Evolutionary conservation across 2,329 filamentous ascomycete genomes (phyloP).

Genomic region (Chaetomiaceae sp.): DNA sequence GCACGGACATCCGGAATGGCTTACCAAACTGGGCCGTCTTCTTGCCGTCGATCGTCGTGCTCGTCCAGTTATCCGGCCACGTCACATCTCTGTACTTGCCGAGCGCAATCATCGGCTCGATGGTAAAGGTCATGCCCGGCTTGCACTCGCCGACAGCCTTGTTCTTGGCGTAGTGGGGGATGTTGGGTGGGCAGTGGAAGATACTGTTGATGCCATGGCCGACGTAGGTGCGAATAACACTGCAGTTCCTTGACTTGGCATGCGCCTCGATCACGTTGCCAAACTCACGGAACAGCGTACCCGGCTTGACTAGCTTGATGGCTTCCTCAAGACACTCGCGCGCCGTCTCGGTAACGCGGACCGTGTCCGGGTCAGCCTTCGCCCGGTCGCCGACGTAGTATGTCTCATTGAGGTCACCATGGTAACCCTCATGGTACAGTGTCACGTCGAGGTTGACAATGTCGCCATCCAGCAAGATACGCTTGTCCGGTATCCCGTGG

Average conservation of each 20-base stretch:
- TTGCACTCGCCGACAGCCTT: conserved; percentile 94
- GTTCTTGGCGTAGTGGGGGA: conserved; percentile 97
- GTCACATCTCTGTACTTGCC: conserved; percentile 90
- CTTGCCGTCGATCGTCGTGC: conserved; percentile 84
- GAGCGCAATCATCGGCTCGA: conserved; percentile 96
- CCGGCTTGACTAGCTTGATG: conserved; percentile 89
- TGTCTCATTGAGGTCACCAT: conserved; percentile 96
- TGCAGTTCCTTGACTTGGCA: conserved; percentile 79
- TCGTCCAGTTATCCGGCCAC: conserved; percentile 99
- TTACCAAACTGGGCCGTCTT: conserved; percentile 87
- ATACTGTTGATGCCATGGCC: conserved; percentile 91
- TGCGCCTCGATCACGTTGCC: conserved; percentile 95
- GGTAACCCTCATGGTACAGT: conserved; percentile 89
- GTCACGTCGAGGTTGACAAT: conserved; percentile 97
- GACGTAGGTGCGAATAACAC: conserved; percentile 92
- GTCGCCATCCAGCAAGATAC: conserved; percentile 82
- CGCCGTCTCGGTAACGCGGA: conserved; percentile 85
- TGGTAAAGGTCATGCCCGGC: conserved; percentile 97
- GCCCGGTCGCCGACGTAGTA: conserved; percentile 95
- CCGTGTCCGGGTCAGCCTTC: conserved; percentile 74
- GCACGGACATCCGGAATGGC: conserved; percentile 29
- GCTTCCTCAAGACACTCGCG: conserved; percentile 86
- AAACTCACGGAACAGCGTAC: conserved; percentile 86
- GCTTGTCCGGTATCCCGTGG: conserved; percentile 93
- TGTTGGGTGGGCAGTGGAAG: conserved; percentile 90